A percentile compares a stretch with the other conserved stretches of the same genome.
Conservation (phyloP, 1,284 basidiomycete genomes). For the Melanopsichium pennsylvanicum region DNA sequence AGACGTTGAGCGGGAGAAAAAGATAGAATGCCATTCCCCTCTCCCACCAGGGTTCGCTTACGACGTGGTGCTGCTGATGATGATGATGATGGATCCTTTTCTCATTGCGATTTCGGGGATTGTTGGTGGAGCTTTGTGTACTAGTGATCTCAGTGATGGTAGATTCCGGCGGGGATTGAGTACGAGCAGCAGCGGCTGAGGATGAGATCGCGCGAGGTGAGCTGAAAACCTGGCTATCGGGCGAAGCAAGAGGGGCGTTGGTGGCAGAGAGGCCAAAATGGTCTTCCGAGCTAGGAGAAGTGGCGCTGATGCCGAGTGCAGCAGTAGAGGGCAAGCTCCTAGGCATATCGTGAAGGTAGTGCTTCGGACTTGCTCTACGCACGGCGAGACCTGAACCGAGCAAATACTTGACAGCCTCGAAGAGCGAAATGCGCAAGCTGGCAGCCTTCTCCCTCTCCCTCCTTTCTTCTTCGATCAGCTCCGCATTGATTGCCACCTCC, state of each 20-base stretch:
- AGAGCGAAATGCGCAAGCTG: constrained; percentile 41
- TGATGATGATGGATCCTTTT: too few species aligned
- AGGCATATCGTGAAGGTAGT: constrained; percentile 46
- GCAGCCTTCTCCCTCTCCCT: constrained; percentile 51
- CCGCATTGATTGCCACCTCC: constrained; percentile 62
- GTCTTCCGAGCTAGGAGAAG: constrained; percentile 7
- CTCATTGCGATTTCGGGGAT: too few species aligned
- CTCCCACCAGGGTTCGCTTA: constrained; percentile 45
- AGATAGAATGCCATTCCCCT: constrained; percentile 47
- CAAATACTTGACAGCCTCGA: constrained; percentile 56
- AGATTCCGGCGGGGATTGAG: constrained; percentile 3
- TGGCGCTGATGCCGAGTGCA: constrained; percentile 35
- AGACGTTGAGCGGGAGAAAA: constrained; percentile 49
- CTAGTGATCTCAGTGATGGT: too few species aligned
- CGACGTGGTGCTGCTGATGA: too few species aligned
- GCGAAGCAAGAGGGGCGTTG: constrained; percentile 2
- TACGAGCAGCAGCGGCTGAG: neutral
- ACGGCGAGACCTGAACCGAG: constrained; percentile 40
- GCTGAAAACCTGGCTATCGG: constrained; percentile 4
- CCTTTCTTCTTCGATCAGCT: constrained; percentile 60
- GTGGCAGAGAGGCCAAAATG: constrained; percentile 3
- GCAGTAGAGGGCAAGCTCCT: constrained; percentile 40
- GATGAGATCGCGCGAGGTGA: constrained; percentile 4
- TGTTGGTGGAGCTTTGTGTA: too few species aligned
- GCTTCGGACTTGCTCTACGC: constrained; percentile 25